phyloP scores from a whole-genome alignment of 768 basidiomycete species.

The Coprinopsis sp. region DNA sequence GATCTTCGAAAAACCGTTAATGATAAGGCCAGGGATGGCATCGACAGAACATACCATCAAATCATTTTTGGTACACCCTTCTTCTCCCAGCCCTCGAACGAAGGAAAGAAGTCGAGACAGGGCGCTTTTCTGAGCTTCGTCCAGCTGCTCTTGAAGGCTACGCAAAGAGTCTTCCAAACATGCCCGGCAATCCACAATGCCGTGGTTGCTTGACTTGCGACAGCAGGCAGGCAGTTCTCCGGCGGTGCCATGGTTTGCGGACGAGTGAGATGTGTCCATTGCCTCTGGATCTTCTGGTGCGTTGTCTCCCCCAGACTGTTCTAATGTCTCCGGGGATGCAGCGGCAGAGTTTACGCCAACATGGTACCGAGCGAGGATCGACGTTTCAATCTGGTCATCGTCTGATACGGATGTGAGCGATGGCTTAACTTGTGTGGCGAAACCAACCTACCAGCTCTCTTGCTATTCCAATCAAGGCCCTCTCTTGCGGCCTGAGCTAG shows the following conservation, averaged over 20 bases:
- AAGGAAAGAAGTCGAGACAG: conserved; percentile 32
- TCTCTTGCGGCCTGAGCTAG: conserved; percentile 52
- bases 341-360: conserved; percentile 14
- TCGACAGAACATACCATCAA: conserved; percentile 29
- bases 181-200: conserved; percentile 38
- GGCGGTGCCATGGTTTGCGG: conserved; percentile 39
- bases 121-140: conserved; percentile 22
- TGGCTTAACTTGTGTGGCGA: background rate
- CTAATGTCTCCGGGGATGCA: conserved; percentile 12
- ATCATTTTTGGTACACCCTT: conserved; percentile 35
- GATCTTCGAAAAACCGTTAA: background rate
- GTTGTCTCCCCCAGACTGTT: conserved; percentile 1
- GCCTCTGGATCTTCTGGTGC: background rate
- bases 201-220: conserved; percentile 24
- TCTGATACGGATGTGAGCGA: conserved; percentile 37
- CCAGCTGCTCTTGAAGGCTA: conserved; percentile 23
- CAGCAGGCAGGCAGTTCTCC: conserved; percentile 45
- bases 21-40: background rate
- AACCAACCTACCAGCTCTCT: conserved; percentile 65
- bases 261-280: conserved; percentile 3
- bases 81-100: conserved; percentile 31
- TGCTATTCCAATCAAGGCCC: conserved; percentile 78
- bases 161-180: conserved; percentile 43
- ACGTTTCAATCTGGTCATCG: conserved; percentile 80
- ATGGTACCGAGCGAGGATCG: conserved; percentile 46